Evolutionary conservation across 169 alveolate species (phyloP), one percentile per base, ranked within the genome.

Genomic region (Babesia sp.): DNA sequence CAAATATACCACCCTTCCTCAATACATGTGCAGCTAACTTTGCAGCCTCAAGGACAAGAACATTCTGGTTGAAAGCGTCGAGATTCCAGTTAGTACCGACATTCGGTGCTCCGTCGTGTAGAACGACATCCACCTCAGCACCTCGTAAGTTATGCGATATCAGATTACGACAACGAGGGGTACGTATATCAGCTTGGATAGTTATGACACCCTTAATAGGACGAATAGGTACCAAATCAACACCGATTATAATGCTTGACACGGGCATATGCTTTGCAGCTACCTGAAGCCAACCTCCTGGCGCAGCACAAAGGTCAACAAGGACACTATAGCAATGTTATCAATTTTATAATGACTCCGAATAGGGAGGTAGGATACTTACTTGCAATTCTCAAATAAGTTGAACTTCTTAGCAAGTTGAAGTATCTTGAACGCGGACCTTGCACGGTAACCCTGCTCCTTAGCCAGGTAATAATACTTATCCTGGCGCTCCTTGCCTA

Each of bases 91-190:
- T 94, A 5, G 98, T 94, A 51, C 99, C 99, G 73, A 98, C 98
- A 86, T 98, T 98, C 16, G 99, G 99, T 20, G 99, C 98, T 16
- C 99, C 99, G 90, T 98, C 99, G 83, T 98, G 98, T 11, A 98
- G 91, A 11, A 98, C 98, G 16, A 97, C 98, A 90, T 97, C 99
- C 26, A 96, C 99, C 79, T 96, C 94, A 51, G 90, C 87, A 53
- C 94, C 97, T 87, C 92, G 77, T 58, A 34, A 28, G 29, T 16
- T 31, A 3, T 56, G 84, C 54, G 59, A 24, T 63, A 79, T 78
- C 42, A 66, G 34, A 42, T 54, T 92, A 31, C 63, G 83, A 12
- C 67, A 60, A 31, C 50, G 64, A 24, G 73, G 93, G 84, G 72
- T 85, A 63, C 71, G 83, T 59, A 98, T 98, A 81, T 98, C 99